A percentile compares a stretch with the other conserved stretches of the same genome.
Evolutionary conservation across 2,329 filamentous ascomycete species (phyloP).

Genomic region (Pseudogymnoascus sp.): DNA sequence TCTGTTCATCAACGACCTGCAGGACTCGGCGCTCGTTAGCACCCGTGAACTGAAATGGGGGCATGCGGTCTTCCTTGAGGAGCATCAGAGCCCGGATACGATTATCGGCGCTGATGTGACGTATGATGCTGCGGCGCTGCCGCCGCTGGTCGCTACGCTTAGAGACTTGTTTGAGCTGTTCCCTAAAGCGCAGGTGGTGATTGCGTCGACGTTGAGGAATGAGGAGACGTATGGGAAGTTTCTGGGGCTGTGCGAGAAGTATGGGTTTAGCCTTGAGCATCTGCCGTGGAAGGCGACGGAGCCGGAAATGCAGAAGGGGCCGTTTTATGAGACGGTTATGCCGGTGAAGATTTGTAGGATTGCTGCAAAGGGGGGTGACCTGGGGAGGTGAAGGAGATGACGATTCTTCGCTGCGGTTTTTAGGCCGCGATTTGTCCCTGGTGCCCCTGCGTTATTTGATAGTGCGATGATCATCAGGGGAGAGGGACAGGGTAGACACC

Average conservation of each 20-base stretch:
- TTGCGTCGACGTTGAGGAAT: conserved; percentile 66
- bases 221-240: conserved; percentile 60
- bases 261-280: conserved; percentile 35
- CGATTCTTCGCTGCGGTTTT: not conserved
- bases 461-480: not conserved
- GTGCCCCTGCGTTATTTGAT: not conserved
- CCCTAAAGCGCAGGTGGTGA: conserved; percentile 49
- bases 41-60: conserved; percentile 47
- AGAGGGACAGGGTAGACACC: not conserved
- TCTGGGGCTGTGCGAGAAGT: conserved; percentile 41
- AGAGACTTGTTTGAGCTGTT: conserved; percentile 51
- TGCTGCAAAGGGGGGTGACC: conserved; percentile 11
- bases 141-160: conserved; percentile 57
- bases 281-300: conserved; percentile 35
- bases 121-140: conserved; percentile 59
- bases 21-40: conserved; percentile 43
- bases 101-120: conserved; percentile 72
- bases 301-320: conserved; percentile 43
- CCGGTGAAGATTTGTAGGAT: conserved; percentile 50
- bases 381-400: not conserved
- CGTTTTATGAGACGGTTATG: conserved; percentile 55
- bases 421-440: not conserved
- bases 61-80: conserved; percentile 21
- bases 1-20: conserved; percentile 58
- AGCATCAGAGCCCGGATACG: conserved; percentile 47